phyloP scores from a whole-genome alignment of 2,329 filamentous ascomycete species.

The Lecanosticta acicola region DNA sequence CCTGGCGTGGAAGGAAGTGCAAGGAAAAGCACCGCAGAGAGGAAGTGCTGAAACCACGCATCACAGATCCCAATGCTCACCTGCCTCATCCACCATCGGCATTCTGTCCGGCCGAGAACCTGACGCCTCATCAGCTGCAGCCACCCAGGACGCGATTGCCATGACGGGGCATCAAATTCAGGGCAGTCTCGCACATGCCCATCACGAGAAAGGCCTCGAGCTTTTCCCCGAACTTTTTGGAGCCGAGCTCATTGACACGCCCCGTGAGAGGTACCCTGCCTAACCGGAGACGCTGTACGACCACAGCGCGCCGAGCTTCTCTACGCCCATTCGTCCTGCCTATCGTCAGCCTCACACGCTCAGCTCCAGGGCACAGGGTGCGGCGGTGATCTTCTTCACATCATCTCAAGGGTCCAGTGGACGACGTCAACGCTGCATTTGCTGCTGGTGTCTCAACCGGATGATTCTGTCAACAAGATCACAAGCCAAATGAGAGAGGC shows the following conservation, averaged over 20 bases:
- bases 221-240: not conserved
- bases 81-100: not conserved
- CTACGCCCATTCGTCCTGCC: not conserved
- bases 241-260: not conserved
- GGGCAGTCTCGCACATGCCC: not conserved
- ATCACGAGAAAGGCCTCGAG: not conserved
- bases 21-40: not conserved
- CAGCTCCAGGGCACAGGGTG: not conserved
- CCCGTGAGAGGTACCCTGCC: too few relatives aligned
- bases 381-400: too few relatives aligned
- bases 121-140: not conserved
- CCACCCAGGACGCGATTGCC: not conserved
- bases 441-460: too few relatives aligned
- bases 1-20: too few relatives aligned
- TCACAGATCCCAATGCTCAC: not conserved
- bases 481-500: too few relatives aligned
- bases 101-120: not conserved
- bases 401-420: too few relatives aligned
- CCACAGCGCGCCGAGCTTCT: not conserved
- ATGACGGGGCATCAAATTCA: not conserved
- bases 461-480: too few relatives aligned
- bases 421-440: too few relatives aligned
- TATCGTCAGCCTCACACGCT: not conserved
- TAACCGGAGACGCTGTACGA: not conserved
- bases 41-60: not conserved